phyloP scores from a whole-genome alignment of 2,329 filamentous ascomycete species.

The Didymella arachidicola region DNA sequence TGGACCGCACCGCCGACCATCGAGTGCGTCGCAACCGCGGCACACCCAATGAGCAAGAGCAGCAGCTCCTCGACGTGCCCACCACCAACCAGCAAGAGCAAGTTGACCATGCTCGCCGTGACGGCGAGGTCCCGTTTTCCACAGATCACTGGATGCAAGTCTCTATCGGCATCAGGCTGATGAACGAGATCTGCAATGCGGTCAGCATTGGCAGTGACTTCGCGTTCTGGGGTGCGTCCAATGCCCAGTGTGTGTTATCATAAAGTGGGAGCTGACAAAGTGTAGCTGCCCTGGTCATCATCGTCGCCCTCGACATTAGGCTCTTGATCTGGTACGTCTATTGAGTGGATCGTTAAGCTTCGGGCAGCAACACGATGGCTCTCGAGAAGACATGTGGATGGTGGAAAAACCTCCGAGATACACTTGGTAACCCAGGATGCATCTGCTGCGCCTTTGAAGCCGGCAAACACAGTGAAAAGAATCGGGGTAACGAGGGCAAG shows the following conservation, averaged over 20 bases:
- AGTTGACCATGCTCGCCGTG: too few relatives aligned
- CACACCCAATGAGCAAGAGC: background rate
- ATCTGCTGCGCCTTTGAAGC: background rate
- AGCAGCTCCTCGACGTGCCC: background rate
- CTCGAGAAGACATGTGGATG: background rate
- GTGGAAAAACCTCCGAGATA: background rate
- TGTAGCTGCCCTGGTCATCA: background rate
- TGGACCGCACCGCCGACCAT: background rate
- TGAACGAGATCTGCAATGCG: constrained; percentile 10
- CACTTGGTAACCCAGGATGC: background rate
- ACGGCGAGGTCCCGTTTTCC: too few relatives aligned
- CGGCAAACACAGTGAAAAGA: constrained; percentile 10
- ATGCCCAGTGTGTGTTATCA: background rate
- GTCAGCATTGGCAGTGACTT: constrained; percentile 8
- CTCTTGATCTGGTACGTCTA: background rate
- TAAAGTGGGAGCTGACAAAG: background rate
- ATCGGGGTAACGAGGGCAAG: background rate
- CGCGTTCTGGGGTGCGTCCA: constrained; percentile 7
- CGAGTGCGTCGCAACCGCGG: background rate
- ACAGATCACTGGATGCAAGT: background rate
- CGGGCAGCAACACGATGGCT: background rate
- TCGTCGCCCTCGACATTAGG: background rate
- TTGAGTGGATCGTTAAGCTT: background rate
- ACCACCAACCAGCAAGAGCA: too few relatives aligned
- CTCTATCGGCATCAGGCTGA: background rate